Evolutionary conservation across 441 rosid genomes (phyloP).

Genomic region (Gossypium davidsonii): DNA sequence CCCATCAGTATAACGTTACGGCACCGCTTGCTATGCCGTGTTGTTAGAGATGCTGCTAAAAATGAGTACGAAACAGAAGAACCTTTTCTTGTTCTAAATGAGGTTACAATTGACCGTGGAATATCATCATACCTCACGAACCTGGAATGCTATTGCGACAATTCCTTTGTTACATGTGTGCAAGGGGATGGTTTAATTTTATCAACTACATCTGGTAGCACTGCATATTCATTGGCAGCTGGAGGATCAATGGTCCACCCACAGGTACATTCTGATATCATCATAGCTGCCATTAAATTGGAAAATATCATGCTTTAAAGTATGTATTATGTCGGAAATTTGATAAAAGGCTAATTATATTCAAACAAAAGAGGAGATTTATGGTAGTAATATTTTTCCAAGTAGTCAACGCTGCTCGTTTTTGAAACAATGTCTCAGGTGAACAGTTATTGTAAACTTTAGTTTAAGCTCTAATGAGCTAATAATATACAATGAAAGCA

Average conservation of each 20-base stretch:
- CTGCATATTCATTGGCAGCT: constrained; percentile 97
- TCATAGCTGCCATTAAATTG: not conserved
- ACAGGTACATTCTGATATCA: constrained; percentile 43
- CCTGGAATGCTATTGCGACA: constrained; percentile 93
- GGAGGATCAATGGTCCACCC: constrained; percentile 99
- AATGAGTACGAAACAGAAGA: constrained; percentile 73
- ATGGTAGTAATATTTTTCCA: too few relatives aligned
- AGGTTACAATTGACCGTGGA: constrained; percentile 97
- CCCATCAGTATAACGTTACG: constrained; percentile 91
- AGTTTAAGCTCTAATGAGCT: too few relatives aligned
- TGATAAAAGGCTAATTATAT: not conserved
- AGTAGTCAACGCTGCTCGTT: too few relatives aligned
- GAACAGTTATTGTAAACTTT: too few relatives aligned
- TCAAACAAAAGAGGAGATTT: too few relatives aligned
- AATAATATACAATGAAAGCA: too few relatives aligned
- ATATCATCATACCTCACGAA: constrained; percentile 89
- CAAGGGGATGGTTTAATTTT: constrained; percentile 98
- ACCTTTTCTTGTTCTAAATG: constrained; percentile 72
- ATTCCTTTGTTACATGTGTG: constrained; percentile 84
- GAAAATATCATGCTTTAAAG: not conserved
- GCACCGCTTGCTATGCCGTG: constrained; percentile 75
- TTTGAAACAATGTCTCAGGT: too few relatives aligned
- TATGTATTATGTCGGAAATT: not conserved
- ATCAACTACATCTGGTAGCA: constrained; percentile 98
- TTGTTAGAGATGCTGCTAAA: constrained; percentile 75